Base-by-base conservation (phyloP, 1,284 basidiomycete species). In the Peniophora sp. region DNA sequence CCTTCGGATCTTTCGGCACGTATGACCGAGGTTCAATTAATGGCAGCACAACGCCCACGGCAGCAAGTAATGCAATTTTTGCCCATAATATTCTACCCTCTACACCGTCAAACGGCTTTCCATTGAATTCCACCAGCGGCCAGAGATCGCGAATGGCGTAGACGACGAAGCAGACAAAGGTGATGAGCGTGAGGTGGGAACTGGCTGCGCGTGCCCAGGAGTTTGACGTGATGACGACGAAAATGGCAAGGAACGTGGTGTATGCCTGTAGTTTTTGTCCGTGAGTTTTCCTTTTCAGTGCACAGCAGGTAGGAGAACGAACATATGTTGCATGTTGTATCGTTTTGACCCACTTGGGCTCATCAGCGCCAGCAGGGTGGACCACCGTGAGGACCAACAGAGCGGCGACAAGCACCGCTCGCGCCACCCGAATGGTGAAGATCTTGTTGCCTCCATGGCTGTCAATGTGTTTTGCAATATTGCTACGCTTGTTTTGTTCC, bases 101-200 rank as follows among this genome's bases (percentile, higher is more conserved):
- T 2, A 59, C 51, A n/a, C 59, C 54, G 54, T 82, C 78, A 1
- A 64, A 57, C 0, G 76, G 73, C 3, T 43, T 47, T 5, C 71
- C 61, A 35, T 66, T 62, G 55, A 62, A 72, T 0, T 75, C 77
- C 20, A 70, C 58, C 3, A 77, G 57, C 1, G 79, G 79, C 62
- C 68, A 74, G 20, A 80, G 55, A 57, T 82, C 75, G 41, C 78
- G 70, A 55, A 76, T 77, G 12, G 64, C 62, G 58, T 72, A 80
- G 1, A 79, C 63, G 2, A 49, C 57, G 58, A 71, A 74, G 0
- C 68, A 68, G 48, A 69, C 46, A 42, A 73, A 51, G n/a, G 78
- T 59, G 3, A 77, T 57, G 3, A 63, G 41, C 3, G 55, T 50
- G 14, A 68, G 57, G 49, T 70, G 69, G 10, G 47, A 43, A 2